Base-by-base conservation (phyloP, 768 basidiomycete genomes). In the Suillus brevipes region DNA sequence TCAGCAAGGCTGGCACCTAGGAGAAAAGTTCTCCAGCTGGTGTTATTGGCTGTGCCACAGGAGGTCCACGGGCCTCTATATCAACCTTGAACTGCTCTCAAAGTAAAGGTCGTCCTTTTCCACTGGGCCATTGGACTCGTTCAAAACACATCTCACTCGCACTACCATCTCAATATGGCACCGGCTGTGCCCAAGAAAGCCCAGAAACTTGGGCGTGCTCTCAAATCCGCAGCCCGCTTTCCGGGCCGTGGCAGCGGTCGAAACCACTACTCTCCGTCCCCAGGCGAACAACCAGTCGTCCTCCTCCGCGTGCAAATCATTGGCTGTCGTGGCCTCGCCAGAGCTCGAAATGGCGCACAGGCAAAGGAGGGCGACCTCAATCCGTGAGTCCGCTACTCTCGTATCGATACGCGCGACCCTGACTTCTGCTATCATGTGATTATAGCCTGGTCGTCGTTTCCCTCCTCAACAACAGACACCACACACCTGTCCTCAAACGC, bases 401-500 rank as follows among this genome's bases (percentile, higher is more conserved):
- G 9, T 40, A 14, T 28, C 38, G 10, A 4, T 25, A n/a, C 18
- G 20, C 23, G 3, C 62, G 47, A 38, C 60, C 28, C 64, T 40
- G 55, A 28, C 57, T 13, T 59, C 64, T 56, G 63, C 37, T 62
- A 28, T 64, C 6, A 25, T 14, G 18, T 50, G 38, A 50, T 63
- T 52, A 40, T 68, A 95, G 88, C 20, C 92, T 88, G 76, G 91
- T 90, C 71, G 88, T 83, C 68, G 87, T 87, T 34, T 89, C 85
- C 4, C 74, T 89, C 52, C 80, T 87, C 38, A 84, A 81, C 63
- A 83, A 80, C 3, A 81, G 87, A 12, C 81, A 87, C 40, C 85
- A 89, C 36, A 97, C 95, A 0, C 87, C 94, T 0, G 90, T 92
- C 23, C 78, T 85, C 34, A 95, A 92, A 73, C 85, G 87, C 58